phyloP scores from a whole-genome alignment of 2,329 filamentous ascomycete species.

The Capronia epimyces region DNA sequence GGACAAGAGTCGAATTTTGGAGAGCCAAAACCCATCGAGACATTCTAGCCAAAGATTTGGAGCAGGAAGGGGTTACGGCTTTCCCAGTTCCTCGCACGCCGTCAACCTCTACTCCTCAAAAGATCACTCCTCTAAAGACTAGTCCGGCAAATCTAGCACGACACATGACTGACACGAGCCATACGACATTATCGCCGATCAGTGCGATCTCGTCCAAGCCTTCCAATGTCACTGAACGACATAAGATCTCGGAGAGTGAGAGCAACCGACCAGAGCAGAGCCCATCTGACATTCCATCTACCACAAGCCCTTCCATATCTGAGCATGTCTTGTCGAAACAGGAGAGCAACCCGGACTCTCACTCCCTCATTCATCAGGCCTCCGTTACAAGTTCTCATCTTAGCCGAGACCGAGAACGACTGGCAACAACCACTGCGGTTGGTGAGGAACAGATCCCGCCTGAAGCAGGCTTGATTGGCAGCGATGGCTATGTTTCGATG shows the following conservation, averaged over 20 bases:
- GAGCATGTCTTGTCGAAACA: constrained; percentile 9
- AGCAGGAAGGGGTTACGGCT: constrained; percentile 57
- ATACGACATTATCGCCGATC: constrained; percentile 21
- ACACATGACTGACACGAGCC: constrained; percentile 21
- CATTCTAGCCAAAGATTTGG: constrained; percentile 76
- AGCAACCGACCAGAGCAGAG: constrained; percentile 7
- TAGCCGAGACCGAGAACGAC: constrained; percentile 34
- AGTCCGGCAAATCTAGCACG: constrained; percentile 13
- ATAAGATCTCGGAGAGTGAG: constrained; percentile 15
- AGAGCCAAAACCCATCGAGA: constrained; percentile 84
- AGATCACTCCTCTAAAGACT: constrained; percentile 23
- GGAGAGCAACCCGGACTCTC: constrained; percentile 27
- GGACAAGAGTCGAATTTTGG: constrained; percentile 93
- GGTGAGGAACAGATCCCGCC: constrained; percentile 63
- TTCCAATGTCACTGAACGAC: constrained; percentile 16
- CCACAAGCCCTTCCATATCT: constrained; percentile 13
- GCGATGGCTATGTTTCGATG: constrained; percentile 36
- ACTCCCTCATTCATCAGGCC: constrained; percentile 35
- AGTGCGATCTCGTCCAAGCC: constrained; percentile 21
- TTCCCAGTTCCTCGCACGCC: constrained; percentile 27
- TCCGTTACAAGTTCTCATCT: constrained; percentile 37
- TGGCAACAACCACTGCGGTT: constrained; percentile 37
- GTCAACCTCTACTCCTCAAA: constrained; percentile 23
- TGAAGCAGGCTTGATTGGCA: constrained; percentile 60
- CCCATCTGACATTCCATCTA: constrained; percentile 7